Evolutionary conservation across 768 basidiomycete genomes (phyloP), one percentile per base, ranked within the genome.

Genomic region (Atractiella rhizophila): DNA sequence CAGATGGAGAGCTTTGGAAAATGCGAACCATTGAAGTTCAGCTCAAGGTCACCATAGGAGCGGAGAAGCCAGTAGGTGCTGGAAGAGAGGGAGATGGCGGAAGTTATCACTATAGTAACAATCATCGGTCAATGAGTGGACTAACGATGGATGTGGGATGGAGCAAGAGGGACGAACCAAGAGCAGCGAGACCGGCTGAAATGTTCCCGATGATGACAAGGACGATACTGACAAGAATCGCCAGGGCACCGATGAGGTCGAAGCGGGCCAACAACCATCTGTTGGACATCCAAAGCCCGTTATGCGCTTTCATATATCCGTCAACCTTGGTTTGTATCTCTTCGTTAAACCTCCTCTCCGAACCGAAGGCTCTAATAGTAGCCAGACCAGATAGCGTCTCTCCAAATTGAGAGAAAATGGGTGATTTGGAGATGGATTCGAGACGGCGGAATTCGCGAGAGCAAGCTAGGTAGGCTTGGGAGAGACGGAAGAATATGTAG

Each of bases 181-280:
- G 63, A 4, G 74, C 76, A 11, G 74, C 65, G 8, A 67, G 64
- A 4, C 74, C 74, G 40, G 69, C 66, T 1, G 63, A 62, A 16
- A 74, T 64, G 4, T 62, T 66, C 47, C 59, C 65, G 63, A 63
- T 65, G 9, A 78, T 56, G 4, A 74, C 73, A 48, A 74, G 73
- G 13, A 73, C 47, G 3, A 72, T 77, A 2, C 73, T 68, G 11
- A 68, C 53, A 52, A 70, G 74, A 1, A 76, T 74, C 21, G 76
- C 70, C 1, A 76, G 61, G 6, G 74, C 74, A 21, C 74, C 74
- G 5, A 2, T 28, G 25, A 28, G 25, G 11, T 27, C 19, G 24
- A 44, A 35, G 12, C 47, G 16, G 31, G 41, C 24, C 3, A 41
- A 9, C 9, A 55, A 43, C 54, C 54, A 55, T 8, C 54, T 39